These are phyloP conservation scores for Talaromyces sp. DNA, from an alignment of 2,329 filamentous ascomycete species.

Conservation along the genomic window DNA sequence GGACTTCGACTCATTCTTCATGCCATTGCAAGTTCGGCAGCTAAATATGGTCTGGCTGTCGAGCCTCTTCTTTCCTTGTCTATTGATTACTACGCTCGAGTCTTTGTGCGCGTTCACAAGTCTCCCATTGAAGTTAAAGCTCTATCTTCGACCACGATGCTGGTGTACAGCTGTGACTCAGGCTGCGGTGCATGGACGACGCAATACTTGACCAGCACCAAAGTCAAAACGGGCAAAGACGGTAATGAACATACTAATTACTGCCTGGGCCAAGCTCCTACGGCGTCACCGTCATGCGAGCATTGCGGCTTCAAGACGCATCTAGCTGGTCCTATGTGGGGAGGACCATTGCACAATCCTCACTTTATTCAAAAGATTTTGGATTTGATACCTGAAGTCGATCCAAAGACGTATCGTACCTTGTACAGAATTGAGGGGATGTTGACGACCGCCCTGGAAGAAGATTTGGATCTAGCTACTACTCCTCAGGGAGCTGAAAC, in stretches of 20 bases:
- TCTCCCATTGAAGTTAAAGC: constrained; percentile 88
- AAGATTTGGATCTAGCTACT: constrained; percentile 47
- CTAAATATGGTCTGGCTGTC: constrained; percentile 80
- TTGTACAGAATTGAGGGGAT: constrained; percentile 82
- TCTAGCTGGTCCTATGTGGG: constrained; percentile 91
- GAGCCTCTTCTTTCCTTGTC: constrained; percentile 90
- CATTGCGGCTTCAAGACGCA: constrained; percentile 88
- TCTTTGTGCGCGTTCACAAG: constrained; percentile 80
- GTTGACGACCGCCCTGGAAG: constrained; percentile 83
- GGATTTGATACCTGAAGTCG: constrained; percentile 65
- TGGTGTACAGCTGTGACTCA: constrained; percentile 84
- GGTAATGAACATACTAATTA: constrained; percentile 75
- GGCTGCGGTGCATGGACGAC: constrained; percentile 92
- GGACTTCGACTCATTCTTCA: constrained; percentile 84
- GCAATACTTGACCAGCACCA: constrained; percentile 73
- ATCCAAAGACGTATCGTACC: constrained; percentile 73
- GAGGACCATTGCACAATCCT: constrained; percentile 79
- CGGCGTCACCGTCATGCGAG: constrained; percentile 64
- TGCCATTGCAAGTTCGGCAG: constrained; percentile 74
- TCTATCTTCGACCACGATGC: constrained; percentile 84
- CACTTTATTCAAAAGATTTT: constrained; percentile 80
- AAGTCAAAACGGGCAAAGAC: constrained; percentile 66
- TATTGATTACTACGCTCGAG: constrained; percentile 90
- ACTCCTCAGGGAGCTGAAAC: neutral
- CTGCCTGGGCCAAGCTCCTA: constrained; percentile 68